Base-by-base conservation (phyloP, 495 filamentous ascomycete genomes). In the Thermothielavioides terrestris region DNA sequence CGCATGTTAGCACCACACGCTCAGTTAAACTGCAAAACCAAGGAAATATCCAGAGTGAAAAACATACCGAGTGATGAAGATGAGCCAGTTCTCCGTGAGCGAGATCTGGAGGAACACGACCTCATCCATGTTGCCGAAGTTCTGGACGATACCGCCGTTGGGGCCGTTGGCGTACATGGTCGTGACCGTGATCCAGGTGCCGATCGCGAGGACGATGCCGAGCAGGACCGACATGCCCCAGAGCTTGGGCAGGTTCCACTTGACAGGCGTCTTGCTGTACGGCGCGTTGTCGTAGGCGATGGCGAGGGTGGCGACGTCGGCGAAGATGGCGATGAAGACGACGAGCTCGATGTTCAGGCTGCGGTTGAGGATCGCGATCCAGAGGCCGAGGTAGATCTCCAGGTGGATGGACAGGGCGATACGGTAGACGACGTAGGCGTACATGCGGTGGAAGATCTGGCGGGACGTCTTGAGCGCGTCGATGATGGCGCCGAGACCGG, bases 361-460 rank as follows among this genome's bases (percentile, higher is more conserved):
- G 49, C 84, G 77, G 74, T 94, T 90, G 61, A 88, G 71, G 55
- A 88, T 85, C 57, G 83, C 83, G 57, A 95, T 94, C 87, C 88
- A 92, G 39, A 92, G 77, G 61, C 88, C 89, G 39, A 94, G 78
- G 72, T 87, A 94, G 61, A 91, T 81, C 68, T 89, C 85, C 64
- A 95, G 75, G 61, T 95, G 89, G 43, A 95, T 78, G 2, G 89
- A 94, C 61, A 95, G 71, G 15, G 89, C 89, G 60, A 95, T 95
- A 76, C 89, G 88, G 75, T 95, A 95, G 56, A 92, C 83, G 59
- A 95, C 86, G 73, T 95, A 95, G 32, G 89, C 84, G 73, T 95
- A 90, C 89, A 95, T 94, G 54, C 89, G 88, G 68, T 94, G 88
- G 78, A 95, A 95, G 62, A 95, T 95, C 64, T 92, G 89, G 60